phyloP scores from a whole-genome alignment of 148 eudicot genomes.

The Persicaria tinctoria region DNA sequence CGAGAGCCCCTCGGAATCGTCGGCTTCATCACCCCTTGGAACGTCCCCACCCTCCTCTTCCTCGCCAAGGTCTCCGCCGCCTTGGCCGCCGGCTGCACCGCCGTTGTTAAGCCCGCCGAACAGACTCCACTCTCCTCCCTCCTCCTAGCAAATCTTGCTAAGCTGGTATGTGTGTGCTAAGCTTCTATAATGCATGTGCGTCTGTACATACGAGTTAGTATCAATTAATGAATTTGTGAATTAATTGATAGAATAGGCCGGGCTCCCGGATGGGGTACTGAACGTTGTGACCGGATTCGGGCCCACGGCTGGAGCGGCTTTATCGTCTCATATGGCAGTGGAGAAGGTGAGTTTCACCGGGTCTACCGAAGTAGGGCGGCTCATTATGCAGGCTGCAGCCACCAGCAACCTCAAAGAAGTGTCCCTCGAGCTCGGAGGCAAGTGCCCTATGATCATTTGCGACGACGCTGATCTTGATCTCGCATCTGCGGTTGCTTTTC shows the following conservation, averaged over 20 bases:
- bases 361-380: constrained; percentile 66
- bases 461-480: constrained; percentile 71
- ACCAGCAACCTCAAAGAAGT: constrained; percentile 70
- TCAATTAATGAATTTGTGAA: neutral
- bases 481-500: constrained; percentile 46
- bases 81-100: constrained; percentile 83
- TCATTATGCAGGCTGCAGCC: constrained; percentile 72
- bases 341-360: constrained; percentile 90
- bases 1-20: constrained; percentile 76
- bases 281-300: constrained; percentile 70
- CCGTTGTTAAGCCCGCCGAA: constrained; percentile 84
- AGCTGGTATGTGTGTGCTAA: constrained; percentile 41
- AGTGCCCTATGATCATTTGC: constrained; percentile 66
- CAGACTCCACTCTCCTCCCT: constrained; percentile 74
- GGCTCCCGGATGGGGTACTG: constrained; percentile 79
- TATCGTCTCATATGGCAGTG: constrained; percentile 76
- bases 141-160: constrained; percentile 57
- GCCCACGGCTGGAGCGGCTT: constrained; percentile 67
- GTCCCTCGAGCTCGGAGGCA: constrained; percentile 78
- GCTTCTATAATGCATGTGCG: constrained; percentile 19
- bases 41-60: constrained; percentile 50
- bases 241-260: constrained; percentile 37
- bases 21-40: constrained; percentile 80
- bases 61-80: constrained; percentile 61
- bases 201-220: neutral